These are phyloP conservation scores for Thelephora terrestris DNA, from an alignment of 1,284 basidiomycete species.

Conservation along the genomic window DNA sequence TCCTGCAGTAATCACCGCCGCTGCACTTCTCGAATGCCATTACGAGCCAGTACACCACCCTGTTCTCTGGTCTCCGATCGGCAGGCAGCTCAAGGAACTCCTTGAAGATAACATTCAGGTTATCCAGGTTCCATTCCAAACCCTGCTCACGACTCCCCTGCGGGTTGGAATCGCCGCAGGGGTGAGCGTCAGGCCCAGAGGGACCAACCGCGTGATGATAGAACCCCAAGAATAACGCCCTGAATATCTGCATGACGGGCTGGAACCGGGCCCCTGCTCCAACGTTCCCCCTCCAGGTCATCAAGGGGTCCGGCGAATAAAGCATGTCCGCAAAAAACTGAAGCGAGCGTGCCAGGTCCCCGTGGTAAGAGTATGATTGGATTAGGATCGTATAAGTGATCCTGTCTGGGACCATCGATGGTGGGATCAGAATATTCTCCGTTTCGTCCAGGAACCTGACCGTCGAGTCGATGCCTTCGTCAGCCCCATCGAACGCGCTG, in stretches of 20 bases:
- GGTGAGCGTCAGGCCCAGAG: slow-evolving; percentile 6
- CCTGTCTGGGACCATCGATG: slow-evolving; percentile 41
- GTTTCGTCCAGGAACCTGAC: slow-evolving; percentile 25
- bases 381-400: slow-evolving; percentile 64
- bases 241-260: slow-evolving; percentile 47
- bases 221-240: slow-evolving; percentile 72
- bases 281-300: neutral
- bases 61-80: slow-evolving; percentile 30
- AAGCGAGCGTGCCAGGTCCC: slow-evolving; percentile 51
- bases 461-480: slow-evolving; percentile 24
- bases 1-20: slow-evolving; percentile 31
- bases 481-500: slow-evolving; percentile 11
- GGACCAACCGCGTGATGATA: slow-evolving; percentile 37
- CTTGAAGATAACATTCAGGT: slow-evolving; percentile 45
- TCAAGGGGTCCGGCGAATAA: slow-evolving; percentile 28
- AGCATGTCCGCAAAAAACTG: slow-evolving; percentile 66
- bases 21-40: slow-evolving; percentile 50
- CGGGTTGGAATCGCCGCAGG: neutral
- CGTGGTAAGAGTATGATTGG: slow-evolving; percentile 59
- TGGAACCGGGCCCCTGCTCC: slow-evolving; percentile 16
- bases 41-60: slow-evolving; percentile 55
- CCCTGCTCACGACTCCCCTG: neutral
- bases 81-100: slow-evolving; percentile 44
- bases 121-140: slow-evolving; percentile 41
- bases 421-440: slow-evolving; percentile 36